Base-by-base conservation (phyloP, 1,139 yeast species). In the Blastobotrys raffinosifermentans region DNA sequence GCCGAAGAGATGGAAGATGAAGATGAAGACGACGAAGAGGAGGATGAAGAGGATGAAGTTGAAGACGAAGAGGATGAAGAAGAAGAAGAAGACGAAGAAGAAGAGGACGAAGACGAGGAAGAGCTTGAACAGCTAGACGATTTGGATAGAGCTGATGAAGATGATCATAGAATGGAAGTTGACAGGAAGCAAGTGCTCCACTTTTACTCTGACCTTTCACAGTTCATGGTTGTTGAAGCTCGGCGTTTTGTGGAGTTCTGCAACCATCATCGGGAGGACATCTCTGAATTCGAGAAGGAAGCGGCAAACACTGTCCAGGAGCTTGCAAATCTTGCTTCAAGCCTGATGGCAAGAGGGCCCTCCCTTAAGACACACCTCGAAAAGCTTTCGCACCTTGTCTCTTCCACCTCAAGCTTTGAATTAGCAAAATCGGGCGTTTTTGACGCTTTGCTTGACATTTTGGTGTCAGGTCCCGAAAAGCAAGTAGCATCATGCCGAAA, bases 341-440 rank as follows among this genome's bases (percentile, higher is more conserved):
- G 40, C 6, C 32, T 53, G 5, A 43, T 39, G 6, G 40, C 40
- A 8, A 48, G 48, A 2, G 42, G 34, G 7, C 31, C 27, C 19
- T 16, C 38, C 9, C 26, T 1, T 18, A 66, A 3, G 40, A 44
- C 2, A 22, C 72, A 3, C 79, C 87, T 86, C 45, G 43, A 2
- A 54, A 57, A 19, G 59, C 81, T 20, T 61, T 64, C 16, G 31
- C 37, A 4, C 47, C 60, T 3, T 45, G 52, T 62, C 1, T 55
- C 66, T 7, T 50, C 57, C 1, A 60, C 82, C 4, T 83, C 94
- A 0, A 80, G 93, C 45, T 85, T 80, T 62, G 95, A 86, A 55
- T 63, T 87, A 29, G 68, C 78, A 9, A 72, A 82, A 2, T 81
- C 89, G 0, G 89, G 89, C 0, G 58, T 84, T 4, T 68, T 82